phyloP scores from a whole-genome alignment of 306 rosid genomes.

The Cucurbita maxima region DNA sequence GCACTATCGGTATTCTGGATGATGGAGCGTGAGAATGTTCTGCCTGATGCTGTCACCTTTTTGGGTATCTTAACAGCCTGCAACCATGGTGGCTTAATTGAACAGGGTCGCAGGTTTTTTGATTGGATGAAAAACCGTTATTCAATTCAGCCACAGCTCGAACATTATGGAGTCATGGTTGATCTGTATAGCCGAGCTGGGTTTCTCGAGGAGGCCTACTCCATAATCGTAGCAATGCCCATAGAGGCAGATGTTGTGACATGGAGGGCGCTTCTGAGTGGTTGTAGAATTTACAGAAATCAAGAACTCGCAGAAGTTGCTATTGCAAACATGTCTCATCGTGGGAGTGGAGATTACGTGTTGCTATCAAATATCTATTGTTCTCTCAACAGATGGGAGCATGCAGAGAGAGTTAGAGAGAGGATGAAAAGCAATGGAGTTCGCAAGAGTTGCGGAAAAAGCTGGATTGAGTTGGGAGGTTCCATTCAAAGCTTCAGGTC shows the following conservation, averaged over 20 bases:
- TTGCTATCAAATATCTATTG: conserved; percentile 60
- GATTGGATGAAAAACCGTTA: conserved; percentile 34
- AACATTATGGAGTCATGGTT: conserved; percentile 66
- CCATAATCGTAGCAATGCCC: conserved; percentile 32
- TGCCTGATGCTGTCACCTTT: conserved; percentile 49
- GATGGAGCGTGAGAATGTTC: conserved; percentile 39
- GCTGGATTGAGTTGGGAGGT: conserved; percentile 51
- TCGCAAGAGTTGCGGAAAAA: conserved; percentile 42
- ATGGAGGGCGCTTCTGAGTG: conserved; percentile 60
- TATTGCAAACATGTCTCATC: conserved; percentile 34
- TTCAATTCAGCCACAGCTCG: conserved; percentile 40
- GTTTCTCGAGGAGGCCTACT: conserved; percentile 42
- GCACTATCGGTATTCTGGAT: conserved; percentile 28
- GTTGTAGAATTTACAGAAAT: conserved; percentile 39
- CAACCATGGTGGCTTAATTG: conserved; percentile 50
- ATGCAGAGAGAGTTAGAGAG: conserved; percentile 47
- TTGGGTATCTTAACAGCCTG: conserved; percentile 53
- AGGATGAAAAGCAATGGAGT: conserved; percentile 38
- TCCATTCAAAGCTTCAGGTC: conserved; percentile 44
- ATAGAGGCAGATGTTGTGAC: conserved; percentile 57
- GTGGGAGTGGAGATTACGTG: conserved; percentile 53
- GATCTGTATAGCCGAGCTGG: conserved; percentile 63
- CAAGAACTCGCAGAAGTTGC: conserved; percentile 50
- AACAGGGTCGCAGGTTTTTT: conserved; percentile 40
- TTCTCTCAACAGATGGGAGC: conserved; percentile 42